Conservation (phyloP, 208 protist genomes). For the Leishmania tarentolae region DNA sequence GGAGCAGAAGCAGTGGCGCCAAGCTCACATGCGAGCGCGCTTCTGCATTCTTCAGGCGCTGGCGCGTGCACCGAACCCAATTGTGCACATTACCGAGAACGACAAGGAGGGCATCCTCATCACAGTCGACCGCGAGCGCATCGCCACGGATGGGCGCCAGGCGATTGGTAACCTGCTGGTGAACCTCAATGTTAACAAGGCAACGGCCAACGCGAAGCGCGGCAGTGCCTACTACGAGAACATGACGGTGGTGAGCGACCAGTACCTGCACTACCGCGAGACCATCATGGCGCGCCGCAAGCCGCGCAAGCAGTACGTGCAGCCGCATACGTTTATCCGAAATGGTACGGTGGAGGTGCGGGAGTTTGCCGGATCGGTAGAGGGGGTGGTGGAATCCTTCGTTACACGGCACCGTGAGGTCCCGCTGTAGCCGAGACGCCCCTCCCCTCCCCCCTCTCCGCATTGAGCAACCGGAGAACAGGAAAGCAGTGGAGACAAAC, state of each 20-base stretch:
- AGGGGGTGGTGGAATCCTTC: constrained; percentile 59
- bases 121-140: constrained; percentile 72
- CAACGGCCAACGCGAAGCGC: constrained; percentile 64
- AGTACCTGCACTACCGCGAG: constrained; percentile 72
- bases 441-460: too few species aligned
- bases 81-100: constrained; percentile 63
- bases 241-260: constrained; percentile 62
- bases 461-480: background rate
- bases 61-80: constrained; percentile 47
- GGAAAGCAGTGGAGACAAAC: background rate
- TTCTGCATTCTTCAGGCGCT: constrained; percentile 89
- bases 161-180: constrained; percentile 78
- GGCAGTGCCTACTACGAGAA: constrained; percentile 59
- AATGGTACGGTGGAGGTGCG: constrained; percentile 53
- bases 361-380: constrained; percentile 59
- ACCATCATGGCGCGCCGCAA: constrained; percentile 77
- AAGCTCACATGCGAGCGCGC: constrained; percentile 93
- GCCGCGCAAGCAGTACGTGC: constrained; percentile 90
- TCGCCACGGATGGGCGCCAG: constrained; percentile 70
- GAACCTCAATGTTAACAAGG: constrained; percentile 80
- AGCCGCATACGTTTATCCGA: constrained; percentile 63
- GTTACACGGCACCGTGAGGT: constrained; percentile 58
- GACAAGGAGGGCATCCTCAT: constrained; percentile 65
- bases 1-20: constrained; percentile 77
- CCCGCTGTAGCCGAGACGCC: constrained; percentile 45